A percentile compares a stretch with the other conserved stretches of the same genome.
phyloP scores from a whole-genome alignment of 495 filamentous ascomycete species.

The Lasiosphaeria hispida region DNA sequence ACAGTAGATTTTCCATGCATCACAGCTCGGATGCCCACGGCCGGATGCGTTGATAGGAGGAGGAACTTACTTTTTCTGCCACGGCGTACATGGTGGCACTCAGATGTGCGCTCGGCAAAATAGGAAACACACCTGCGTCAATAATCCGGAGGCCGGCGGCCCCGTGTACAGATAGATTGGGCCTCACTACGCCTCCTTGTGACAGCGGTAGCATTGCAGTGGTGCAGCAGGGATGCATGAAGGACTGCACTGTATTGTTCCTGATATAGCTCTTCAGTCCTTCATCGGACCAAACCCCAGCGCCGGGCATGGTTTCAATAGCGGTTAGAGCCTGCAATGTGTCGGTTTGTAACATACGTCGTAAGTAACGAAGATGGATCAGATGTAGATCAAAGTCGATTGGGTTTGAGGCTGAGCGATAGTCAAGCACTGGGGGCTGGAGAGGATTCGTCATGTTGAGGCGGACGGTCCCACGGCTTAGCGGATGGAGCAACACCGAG shows the following conservation, averaged over 20 bases:
- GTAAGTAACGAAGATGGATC: conserved; percentile 20
- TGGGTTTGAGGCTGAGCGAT: conserved; percentile 31
- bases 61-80: not conserved
- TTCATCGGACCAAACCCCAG: too few relatives aligned
- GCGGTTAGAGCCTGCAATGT: not conserved
- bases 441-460: conserved; percentile 36
- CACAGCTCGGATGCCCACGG: too few relatives aligned
- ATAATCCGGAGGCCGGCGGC: not conserved
- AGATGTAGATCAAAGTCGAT: conserved; percentile 30
- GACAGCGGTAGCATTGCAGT: too few relatives aligned
- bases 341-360: conserved; percentile 21
- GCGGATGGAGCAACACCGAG: conserved; percentile 25
- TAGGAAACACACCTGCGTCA: not conserved
- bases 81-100: not conserved
- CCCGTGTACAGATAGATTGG: too few relatives aligned
- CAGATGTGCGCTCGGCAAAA: not conserved
- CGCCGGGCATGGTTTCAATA: too few relatives aligned
- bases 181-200: too few relatives aligned
- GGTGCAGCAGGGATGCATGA: too few relatives aligned
- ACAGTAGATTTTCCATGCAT: too few relatives aligned
- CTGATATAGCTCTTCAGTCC: too few relatives aligned
- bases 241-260: too few relatives aligned
- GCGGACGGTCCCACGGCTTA: conserved; percentile 30
- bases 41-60: too few relatives aligned
- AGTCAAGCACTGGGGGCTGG: conserved; percentile 30